phyloP scores from a whole-genome alignment of 164 flowering plant genomes.

The Magnolia changhungtana region DNA sequence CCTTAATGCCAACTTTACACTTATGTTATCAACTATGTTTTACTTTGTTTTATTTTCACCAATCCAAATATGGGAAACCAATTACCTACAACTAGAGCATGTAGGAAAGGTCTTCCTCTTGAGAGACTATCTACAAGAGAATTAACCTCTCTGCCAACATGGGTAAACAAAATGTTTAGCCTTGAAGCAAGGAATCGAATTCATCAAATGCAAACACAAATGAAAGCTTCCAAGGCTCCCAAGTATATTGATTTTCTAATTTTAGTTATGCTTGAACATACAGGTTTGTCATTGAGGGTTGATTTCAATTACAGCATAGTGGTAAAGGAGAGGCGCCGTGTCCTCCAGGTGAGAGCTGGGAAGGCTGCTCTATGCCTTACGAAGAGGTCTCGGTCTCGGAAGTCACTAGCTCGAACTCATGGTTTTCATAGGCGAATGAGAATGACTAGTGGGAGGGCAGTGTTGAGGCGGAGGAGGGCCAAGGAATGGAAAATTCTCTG shows the following conservation, averaged over 20 bases:
- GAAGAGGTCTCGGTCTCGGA: conserved; percentile 81
- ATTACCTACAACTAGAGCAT: no score
- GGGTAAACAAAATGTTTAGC: not conserved
- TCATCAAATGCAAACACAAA: not conserved
- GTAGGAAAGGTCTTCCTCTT: no score
- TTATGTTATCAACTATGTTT: no score
- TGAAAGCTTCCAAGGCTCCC: not conserved
- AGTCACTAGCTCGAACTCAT: conserved; percentile 86
- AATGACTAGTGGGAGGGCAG: conserved; percentile 81
- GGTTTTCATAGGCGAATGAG: conserved; percentile 89
- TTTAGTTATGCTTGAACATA: conserved; percentile 1
- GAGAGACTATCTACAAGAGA: no score
- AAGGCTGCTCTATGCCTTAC: conserved; percentile 65
- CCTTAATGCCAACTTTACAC: no score
- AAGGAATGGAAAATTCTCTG: conserved; percentile 83
- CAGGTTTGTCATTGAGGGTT: conserved; percentile 67
- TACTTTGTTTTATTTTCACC: no score
- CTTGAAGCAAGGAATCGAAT: not conserved
- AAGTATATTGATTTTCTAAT: not conserved
- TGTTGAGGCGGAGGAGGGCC: conserved; percentile 74
- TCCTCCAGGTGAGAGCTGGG: conserved; percentile 72
- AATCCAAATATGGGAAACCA: no score
- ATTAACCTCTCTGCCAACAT: no score
- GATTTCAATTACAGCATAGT: conserved; percentile 35
- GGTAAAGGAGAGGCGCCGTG: conserved; percentile 26